These are phyloP conservation scores for Tetrapyrgos nigripes DNA, from an alignment of 1,284 basidiomycete species.

Conservation along the genomic window DNA sequence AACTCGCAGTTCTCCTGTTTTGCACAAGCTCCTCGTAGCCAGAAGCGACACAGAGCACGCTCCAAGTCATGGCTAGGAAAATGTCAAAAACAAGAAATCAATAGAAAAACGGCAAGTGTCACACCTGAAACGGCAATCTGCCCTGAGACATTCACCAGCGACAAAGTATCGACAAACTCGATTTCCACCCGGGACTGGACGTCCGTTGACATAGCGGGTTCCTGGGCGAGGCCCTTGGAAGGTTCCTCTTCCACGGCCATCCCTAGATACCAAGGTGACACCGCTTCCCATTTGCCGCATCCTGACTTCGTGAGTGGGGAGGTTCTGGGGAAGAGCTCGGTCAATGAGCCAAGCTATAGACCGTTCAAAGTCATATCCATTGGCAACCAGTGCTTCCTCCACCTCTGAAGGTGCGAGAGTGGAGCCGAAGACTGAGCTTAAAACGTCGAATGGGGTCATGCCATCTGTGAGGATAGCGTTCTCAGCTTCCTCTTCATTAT, in stretches of 20 bases:
- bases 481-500: conserved; percentile 57
- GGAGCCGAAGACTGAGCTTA: conserved; percentile 91
- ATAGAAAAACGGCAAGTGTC: conserved; percentile 27
- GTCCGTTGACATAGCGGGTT: conserved; percentile 61
- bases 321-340: conserved; percentile 52
- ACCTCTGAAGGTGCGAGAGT: conserved; percentile 89
- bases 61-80: conserved; percentile 83
- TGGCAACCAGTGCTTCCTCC: conserved; percentile 88
- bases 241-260: conserved; percentile 48
- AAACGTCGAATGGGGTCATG: conserved; percentile 97
- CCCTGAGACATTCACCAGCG: conserved; percentile 93
- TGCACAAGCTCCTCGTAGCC: conserved; percentile 95
- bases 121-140: conserved; percentile 98
- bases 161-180: conserved; percentile 96
- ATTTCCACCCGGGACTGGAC: conserved; percentile 65
- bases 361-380: conserved; percentile 94
- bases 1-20: conserved; percentile 94
- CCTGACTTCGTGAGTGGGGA: conserved; percentile 52
- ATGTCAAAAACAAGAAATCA: conserved; percentile 5
- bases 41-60: conserved; percentile 94
- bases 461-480: conserved; percentile 77
- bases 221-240: conserved; percentile 50
- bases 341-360: conserved; percentile 94
- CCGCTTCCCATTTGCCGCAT: conserved; percentile 68
- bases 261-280: conserved; percentile 66